Conservation (phyloP, 805 yeast genomes). For the Torulaspora indica region DNA sequence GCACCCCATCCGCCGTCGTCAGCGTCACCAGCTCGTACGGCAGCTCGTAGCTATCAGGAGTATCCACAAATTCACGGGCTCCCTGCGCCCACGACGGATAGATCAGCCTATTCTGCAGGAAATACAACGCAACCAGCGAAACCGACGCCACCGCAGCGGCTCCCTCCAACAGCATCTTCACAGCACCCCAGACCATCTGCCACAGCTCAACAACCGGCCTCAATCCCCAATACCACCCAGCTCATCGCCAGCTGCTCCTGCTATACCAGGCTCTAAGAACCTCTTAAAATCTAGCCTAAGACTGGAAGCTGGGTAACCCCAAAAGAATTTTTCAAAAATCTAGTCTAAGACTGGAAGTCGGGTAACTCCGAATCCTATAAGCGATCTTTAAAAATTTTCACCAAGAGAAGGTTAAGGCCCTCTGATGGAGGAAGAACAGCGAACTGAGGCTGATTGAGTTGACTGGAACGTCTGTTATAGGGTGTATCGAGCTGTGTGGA, state of each 20-base stretch:
- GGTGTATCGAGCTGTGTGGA: no score
- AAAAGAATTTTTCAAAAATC: no score
- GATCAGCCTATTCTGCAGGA: constrained; percentile 61
- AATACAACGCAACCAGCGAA: constrained; percentile 51
- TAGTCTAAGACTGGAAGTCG: not conserved
- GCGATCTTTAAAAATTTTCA: constrained; percentile 1
- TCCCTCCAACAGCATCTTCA: constrained; percentile 40
- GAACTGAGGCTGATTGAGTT: no score
- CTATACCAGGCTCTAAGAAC: no score
- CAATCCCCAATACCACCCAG: not conserved
- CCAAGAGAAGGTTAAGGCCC: not conserved
- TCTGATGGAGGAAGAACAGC: no score
- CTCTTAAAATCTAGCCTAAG: not conserved
- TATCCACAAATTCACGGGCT: constrained; percentile 65
- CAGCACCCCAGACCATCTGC: not conserved
- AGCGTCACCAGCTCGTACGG: constrained; percentile 58
- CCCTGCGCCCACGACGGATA: constrained; percentile 80
- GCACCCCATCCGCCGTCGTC: constrained; percentile 65
- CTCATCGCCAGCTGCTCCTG: no score
- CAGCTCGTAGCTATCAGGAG: constrained; percentile 68
- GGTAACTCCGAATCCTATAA: not conserved
- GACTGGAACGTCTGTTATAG: no score
- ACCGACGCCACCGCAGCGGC: constrained; percentile 43
- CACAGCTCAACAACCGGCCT: not conserved
- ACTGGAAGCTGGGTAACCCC: not conserved